Evolutionary conservation across 495 filamentous ascomycete species (phyloP).

Genomic region (Penicillium cinerascens): DNA sequence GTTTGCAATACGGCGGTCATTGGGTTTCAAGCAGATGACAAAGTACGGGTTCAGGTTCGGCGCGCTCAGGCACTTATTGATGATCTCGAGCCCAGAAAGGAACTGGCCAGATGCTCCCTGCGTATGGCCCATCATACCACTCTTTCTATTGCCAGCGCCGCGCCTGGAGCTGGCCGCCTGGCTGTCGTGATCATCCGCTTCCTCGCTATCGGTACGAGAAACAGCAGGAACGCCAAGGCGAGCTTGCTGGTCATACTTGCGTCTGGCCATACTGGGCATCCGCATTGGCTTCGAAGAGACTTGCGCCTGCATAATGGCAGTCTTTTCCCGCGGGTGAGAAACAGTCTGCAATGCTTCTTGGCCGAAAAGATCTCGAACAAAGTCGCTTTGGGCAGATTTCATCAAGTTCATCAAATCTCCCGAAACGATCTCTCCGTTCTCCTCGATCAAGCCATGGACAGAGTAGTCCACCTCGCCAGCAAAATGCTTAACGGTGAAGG

Average conservation of each 20-base stretch:
- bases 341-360: slow-evolving; percentile 89
- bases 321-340: slow-evolving; percentile 84
- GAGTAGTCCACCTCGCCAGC: slow-evolving; percentile 97
- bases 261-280: slow-evolving; percentile 86
- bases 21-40: slow-evolving; percentile 95
- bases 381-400: slow-evolving; percentile 78
- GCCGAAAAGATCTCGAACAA: slow-evolving; percentile 84
- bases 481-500: slow-evolving; percentile 90
- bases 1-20: slow-evolving; percentile 94
- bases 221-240: slow-evolving; percentile 22
- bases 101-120: slow-evolving; percentile 93
- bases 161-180: slow-evolving; percentile 39
- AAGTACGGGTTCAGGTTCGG: slow-evolving; percentile 89
- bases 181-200: slow-evolving; percentile 52
- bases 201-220: slow-evolving; percentile 43
- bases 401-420: slow-evolving; percentile 96
- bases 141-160: slow-evolving; percentile 33
- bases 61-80: slow-evolving; percentile 76
- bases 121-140: slow-evolving; percentile 47
- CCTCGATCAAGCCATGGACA: slow-evolving; percentile 77
- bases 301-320: slow-evolving; percentile 91
- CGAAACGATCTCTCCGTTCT: slow-evolving; percentile 93
- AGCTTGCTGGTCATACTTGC: slow-evolving; percentile 54
- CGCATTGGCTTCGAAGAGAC: slow-evolving; percentile 91
- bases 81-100: slow-evolving; percentile 80